Evolutionary conservation across 2,329 filamentous ascomycete genomes (phyloP), one percentile per base, ranked within the genome.

Genomic region (Colletotrichum sp.): DNA sequence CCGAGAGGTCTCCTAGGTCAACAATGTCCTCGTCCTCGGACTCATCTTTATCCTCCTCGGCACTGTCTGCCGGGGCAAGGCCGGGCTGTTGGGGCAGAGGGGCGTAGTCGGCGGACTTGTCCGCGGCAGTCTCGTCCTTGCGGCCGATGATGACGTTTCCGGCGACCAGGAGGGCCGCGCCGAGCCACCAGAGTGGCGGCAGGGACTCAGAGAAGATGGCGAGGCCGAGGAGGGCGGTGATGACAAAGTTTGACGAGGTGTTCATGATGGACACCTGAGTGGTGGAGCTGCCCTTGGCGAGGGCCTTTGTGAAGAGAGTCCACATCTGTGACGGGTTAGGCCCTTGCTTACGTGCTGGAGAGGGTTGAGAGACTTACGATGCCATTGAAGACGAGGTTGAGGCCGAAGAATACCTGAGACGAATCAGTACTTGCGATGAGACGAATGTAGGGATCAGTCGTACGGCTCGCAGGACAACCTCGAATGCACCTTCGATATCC

Each of bases 221-320:
- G 66, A 91, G 87, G 30, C 95, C 94, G 24, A 96, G 87, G 8
- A 96, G 78, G 9, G 95, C 95, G 0, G 95, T 96, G 76, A 95
- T 85, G 85, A 96, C 90, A 83, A 96, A 96, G 85, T 96, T 96
- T 72, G 93, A 90, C 16, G 93, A 95, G 4, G 95, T 96, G 84
- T 96, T 96, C 83, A 96, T 92, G 82, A 96, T 93, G 79, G 92
- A 93, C 65, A 96, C 95, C 81, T 95, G 94, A 0, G 95, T 95
- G 10, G 95, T 95, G 3, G 94, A 95, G 74, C 91, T 90, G 16
- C 94, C 94, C 21, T 91, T 89, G 1, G 94, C 92, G n/a, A 96
- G 90, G 68, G 95, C 95, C 66, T 92, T 90, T 8, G 95, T 96
- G 86, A 96, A 96, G 64, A 96, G 90, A 0, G 93, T 92, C 95